phyloP scores from a whole-genome alignment of 208 protist genomes.

The Leptomonas pyrrhocoris region DNA sequence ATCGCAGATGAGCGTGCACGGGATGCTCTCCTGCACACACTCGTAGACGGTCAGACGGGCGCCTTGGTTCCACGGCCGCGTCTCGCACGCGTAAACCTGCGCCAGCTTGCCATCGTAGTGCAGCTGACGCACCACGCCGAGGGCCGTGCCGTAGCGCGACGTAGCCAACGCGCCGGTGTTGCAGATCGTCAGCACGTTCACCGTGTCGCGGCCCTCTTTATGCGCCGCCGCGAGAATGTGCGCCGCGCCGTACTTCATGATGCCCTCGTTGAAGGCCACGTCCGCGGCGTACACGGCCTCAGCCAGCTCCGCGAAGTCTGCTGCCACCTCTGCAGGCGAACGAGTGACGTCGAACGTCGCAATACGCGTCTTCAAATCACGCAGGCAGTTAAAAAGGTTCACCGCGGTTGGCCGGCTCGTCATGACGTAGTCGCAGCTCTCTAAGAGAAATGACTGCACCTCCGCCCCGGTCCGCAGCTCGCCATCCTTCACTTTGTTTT shows the following conservation, averaged over 20 bases:
- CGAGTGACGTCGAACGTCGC: constrained; percentile 18
- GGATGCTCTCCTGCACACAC: constrained; percentile 93
- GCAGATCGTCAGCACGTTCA: constrained; percentile 93
- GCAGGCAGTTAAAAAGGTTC: constrained; percentile 93
- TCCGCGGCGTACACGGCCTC: constrained; percentile 91
- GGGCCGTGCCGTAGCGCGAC: constrained; percentile 92
- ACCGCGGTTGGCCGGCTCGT: constrained; percentile 95
- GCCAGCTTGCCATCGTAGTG: constrained; percentile 82
- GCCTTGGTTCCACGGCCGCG: constrained; percentile 95
- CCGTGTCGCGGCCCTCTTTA: constrained; percentile 32
- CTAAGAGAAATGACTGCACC: constrained; percentile 57
- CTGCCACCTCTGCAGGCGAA: constrained; percentile 44
- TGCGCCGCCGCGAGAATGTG: constrained; percentile 69
- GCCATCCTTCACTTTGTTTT: constrained; percentile 35
- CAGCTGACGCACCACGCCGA: constrained; percentile 92
- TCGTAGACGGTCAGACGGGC: constrained; percentile 95
- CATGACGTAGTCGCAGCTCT: constrained; percentile 89
- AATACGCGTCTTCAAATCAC: constrained; percentile 59
- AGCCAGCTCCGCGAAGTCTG: constrained; percentile 65
- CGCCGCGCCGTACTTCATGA: constrained; percentile 86
- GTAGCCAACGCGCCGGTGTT: constrained; percentile 95
- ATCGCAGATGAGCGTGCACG: constrained; percentile 92
- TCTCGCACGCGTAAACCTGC: constrained; percentile 94
- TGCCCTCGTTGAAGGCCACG: constrained; percentile 90
- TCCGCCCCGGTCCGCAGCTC: constrained; percentile 37